Conservation (phyloP, 257 asterid genomes). For the Anisodus tanguticus region DNA sequence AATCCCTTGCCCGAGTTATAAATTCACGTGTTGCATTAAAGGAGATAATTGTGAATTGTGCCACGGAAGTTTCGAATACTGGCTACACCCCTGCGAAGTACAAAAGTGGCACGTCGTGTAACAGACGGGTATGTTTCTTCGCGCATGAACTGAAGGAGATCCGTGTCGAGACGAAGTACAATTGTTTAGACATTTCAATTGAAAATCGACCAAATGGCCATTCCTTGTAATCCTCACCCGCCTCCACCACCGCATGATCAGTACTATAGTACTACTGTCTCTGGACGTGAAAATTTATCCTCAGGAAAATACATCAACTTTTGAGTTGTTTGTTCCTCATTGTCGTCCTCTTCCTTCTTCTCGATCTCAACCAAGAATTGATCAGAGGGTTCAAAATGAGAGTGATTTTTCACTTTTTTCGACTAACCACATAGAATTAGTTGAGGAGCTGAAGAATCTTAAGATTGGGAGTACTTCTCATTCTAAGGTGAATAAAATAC, state of each 20-base stretch:
- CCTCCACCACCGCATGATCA: not conserved
- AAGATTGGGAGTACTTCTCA: not conserved
- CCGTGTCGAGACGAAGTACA: not conserved
- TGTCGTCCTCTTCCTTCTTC: not conserved
- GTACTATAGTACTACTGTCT: not conserved
- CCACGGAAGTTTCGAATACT: slow-evolving; percentile 7
- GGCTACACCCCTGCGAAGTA: not conserved
- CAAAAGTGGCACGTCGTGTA: not conserved
- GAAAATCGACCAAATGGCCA: not conserved
- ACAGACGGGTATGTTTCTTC: not conserved
- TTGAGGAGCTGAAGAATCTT: not conserved
- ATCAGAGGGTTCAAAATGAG: not conserved
- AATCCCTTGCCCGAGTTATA: too few relatives aligned
- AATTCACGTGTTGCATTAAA: too few relatives aligned
- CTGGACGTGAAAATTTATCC: not conserved
- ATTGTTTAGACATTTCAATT: not conserved
- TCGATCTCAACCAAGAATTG: not conserved
- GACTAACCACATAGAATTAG: not conserved
- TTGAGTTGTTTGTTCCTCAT: not conserved
- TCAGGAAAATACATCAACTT: too few relatives aligned
- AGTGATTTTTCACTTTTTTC: not conserved
- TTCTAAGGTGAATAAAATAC: too few relatives aligned
- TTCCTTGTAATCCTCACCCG: not conserved
- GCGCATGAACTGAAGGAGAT: not conserved
- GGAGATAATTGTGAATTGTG: not conserved